phyloP scores from a whole-genome alignment of 306 rosid species.

The Astragalus glycyphyllos region DNA sequence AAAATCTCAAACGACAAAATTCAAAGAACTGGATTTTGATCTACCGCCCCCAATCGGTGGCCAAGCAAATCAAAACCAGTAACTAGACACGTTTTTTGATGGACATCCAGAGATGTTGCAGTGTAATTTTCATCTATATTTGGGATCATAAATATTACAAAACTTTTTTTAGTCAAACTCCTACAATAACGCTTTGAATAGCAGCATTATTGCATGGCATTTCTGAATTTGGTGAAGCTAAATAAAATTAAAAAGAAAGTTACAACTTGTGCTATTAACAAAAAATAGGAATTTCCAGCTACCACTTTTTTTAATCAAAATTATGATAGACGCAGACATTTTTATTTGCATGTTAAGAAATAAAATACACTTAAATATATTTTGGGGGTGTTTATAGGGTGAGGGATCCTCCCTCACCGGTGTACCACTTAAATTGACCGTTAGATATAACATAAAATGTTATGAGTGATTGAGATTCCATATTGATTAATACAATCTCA shows the following conservation, averaged over 20 bases:
- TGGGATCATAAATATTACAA: slow-evolving; percentile 31
- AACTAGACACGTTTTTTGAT: slow-evolving; percentile 42
- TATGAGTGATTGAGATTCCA: too few species aligned
- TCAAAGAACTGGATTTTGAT: slow-evolving; percentile 45
- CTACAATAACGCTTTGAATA: slow-evolving; percentile 57
- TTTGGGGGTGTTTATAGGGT: too few species aligned
- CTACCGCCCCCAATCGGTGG: slow-evolving; percentile 47
- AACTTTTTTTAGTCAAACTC: slow-evolving; percentile 54
- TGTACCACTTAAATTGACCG: too few species aligned
- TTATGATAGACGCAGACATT: neutral
- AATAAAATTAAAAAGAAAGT: neutral
- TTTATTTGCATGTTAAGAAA: neutral
- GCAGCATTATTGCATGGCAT: slow-evolving; percentile 34
- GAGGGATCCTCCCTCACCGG: too few species aligned
- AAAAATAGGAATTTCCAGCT: neutral
- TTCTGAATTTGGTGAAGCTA: slow-evolving; percentile 20
- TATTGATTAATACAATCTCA: too few species aligned
- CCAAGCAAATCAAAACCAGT: slow-evolving; percentile 59
- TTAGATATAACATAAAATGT: too few species aligned
- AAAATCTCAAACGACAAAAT: slow-evolving; percentile 29
- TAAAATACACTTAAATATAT: neutral
- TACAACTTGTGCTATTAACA: slow-evolving; percentile 3
- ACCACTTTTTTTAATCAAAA: neutral
- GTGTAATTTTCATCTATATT: slow-evolving; percentile 49
- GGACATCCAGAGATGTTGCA: slow-evolving; percentile 34